A percentile compares a stretch with the other conserved stretches of the same genome.
These are phyloP conservation scores for Hemileia vastatrix DNA, from an alignment of 1,284 basidiomycete genomes.

Conservation along the genomic window DNA sequence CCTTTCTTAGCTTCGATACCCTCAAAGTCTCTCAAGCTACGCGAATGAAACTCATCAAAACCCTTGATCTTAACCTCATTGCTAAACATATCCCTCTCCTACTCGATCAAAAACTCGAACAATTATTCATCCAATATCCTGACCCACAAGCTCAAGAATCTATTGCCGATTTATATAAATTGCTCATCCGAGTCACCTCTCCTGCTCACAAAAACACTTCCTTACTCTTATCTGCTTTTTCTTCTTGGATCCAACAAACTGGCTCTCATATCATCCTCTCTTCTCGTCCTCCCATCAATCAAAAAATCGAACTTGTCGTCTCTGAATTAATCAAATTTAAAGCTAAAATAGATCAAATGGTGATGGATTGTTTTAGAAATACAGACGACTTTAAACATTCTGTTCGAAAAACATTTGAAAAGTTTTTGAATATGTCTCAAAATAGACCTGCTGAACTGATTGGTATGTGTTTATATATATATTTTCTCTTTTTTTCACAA, in stretches of 20 bases:
- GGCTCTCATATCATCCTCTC: neutral
- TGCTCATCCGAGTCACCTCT: neutral
- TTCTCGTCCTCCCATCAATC: too few relatives aligned
- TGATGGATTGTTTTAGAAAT: conserved; percentile 8
- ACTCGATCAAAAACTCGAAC: too few relatives aligned
- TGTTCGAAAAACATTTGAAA: conserved; percentile 61
- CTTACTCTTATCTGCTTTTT: neutral
- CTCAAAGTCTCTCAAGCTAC: too few relatives aligned
- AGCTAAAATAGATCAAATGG: conserved; percentile 3
- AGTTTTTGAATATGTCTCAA: conserved; percentile 67
- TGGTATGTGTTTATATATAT: too few relatives aligned
- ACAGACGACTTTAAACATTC: conserved; percentile 45
- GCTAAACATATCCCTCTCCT: neutral
- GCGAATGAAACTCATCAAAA: neutral
- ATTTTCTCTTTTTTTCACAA: too few relatives aligned
- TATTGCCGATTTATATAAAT: conserved; percentile 2
- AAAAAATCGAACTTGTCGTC: conserved; percentile 6
- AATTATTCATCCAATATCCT: too few relatives aligned
- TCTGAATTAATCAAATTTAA: conserved; percentile 8
- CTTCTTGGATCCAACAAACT: conserved; percentile 3
- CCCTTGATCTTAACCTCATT: conserved; percentile 8
- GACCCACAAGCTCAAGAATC: too few relatives aligned
- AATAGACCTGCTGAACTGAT: conserved; percentile 90
- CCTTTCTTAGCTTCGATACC: too few relatives aligned
- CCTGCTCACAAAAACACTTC: neutral